Base-by-base conservation (phyloP, 2,329 filamentous ascomycete genomes). In the Neoascochyta sp. region DNA sequence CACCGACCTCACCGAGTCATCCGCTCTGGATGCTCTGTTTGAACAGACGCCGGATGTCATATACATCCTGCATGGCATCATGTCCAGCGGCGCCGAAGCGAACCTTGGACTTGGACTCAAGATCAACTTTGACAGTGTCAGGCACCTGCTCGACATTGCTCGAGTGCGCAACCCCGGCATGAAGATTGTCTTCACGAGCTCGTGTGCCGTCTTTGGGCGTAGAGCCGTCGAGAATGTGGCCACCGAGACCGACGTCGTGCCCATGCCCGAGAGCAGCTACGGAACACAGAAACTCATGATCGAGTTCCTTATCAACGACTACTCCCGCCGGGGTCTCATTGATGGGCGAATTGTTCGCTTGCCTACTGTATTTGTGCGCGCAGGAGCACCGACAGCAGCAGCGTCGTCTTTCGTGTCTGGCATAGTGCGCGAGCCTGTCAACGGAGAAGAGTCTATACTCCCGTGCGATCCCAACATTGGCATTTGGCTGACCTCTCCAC, bases 41-140 rank as follows among this genome's bases (percentile, higher is more conserved):
- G 44, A 47, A 9, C 43, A 45, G 25, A 28, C 34, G n/a, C 57
- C 57, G 5, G 57, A 60, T 46, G 57, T 50, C 4, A 46, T 61
- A 9, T 81, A 78, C 60, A 66, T 79, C 46, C 75, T 82, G 54
- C 78, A 82, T 57, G 78, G 78, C 40, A 79, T 81, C 65, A 81
- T 82, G 78, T 81, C 77, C 0, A 72, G 73, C 9, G 76, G 76
- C 5, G 74, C 76, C 10, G 78, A 81, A 58, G 73, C 74, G 22
- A 70, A 80, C 58, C 76, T 75, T 41, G 73, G 76, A 28, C 64
- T 79, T 1, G 76, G 75, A 3, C 65, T 79, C 39, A 66, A 63
- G 22, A 76, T 81, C 29, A 81, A 82, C 54, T 67, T 81, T 27
- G 73, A 81, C 43, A 75, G 73, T 22, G 75, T 77, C 9, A 69